A percentile compares a stretch with the other conserved stretches of the same genome.
Conservation (phyloP, 306 rosid species). For the Trifolium repens region DNA sequence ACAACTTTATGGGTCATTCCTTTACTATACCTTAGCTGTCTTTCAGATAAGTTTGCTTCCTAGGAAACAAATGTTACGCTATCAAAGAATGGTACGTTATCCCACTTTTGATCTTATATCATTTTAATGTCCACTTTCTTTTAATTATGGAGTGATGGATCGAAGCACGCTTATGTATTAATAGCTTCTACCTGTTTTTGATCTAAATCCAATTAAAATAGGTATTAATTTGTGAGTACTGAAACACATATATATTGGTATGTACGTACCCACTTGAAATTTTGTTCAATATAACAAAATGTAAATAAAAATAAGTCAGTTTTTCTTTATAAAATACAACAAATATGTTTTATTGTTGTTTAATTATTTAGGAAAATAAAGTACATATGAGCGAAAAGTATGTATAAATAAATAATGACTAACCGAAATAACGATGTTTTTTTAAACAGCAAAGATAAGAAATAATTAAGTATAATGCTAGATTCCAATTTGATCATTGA, state of each 20-base stretch:
- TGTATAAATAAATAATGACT: too few species aligned
- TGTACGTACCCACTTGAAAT: background rate
- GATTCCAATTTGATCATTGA: background rate
- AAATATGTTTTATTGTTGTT: too few species aligned
- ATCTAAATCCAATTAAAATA: conserved; percentile 32
- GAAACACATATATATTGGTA: background rate
- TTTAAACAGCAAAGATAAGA: too few species aligned
- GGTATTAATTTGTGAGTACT: background rate
- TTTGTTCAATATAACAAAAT: background rate
- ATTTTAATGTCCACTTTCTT: conserved; percentile 36
- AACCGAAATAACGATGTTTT: too few species aligned
- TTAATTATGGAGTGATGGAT: background rate
- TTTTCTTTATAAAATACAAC: too few species aligned
- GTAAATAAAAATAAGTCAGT: too few species aligned
- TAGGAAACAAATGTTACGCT: conserved; percentile 64
- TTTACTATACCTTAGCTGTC: conserved; percentile 62
- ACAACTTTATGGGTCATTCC: conserved; percentile 49
- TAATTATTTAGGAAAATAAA: too few species aligned
- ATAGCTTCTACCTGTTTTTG: conserved; percentile 15
- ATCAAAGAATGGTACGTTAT: conserved; percentile 32
- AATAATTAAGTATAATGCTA: background rate
- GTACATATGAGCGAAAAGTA: too few species aligned
- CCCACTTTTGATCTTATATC: conserved; percentile 28
- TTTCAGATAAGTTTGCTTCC: conserved; percentile 65
- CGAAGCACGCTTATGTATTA: conserved; percentile 4